Conservation (phyloP, 1,139 yeast genomes). For the Scheffersomyces illinoinensis region DNA sequence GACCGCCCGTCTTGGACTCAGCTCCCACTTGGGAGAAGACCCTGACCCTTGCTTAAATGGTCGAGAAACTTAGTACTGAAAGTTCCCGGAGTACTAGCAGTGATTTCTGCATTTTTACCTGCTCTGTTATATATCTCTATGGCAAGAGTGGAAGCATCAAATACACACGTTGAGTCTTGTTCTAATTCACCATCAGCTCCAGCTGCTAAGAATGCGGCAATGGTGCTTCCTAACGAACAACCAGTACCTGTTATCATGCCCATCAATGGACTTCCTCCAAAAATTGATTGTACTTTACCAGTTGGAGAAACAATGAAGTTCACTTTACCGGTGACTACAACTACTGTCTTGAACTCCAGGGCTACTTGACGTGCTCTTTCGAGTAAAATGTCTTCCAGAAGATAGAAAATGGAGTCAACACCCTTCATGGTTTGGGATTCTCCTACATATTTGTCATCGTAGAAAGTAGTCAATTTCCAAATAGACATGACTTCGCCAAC, state of each 20-base stretch:
- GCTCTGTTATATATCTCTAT: slow-evolving; percentile 64
- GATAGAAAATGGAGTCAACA: slow-evolving; percentile 58
- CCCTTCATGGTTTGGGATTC: slow-evolving; percentile 61
- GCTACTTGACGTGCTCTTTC: slow-evolving; percentile 57
- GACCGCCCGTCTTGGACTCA: slow-evolving; percentile 17
- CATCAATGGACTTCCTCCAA: slow-evolving; percentile 70
- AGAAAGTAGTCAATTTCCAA: slow-evolving; percentile 31
- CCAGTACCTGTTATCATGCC: slow-evolving; percentile 87
- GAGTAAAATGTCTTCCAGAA: slow-evolving; percentile 28
- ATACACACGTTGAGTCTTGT: slow-evolving; percentile 19
- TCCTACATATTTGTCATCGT: slow-evolving; percentile 36
- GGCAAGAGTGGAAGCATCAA: slow-evolving; percentile 58
- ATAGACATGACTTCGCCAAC: slow-evolving; percentile 71
- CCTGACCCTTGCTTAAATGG: slow-evolving; percentile 18
- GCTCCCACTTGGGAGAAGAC: neutral
- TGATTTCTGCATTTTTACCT: slow-evolving; percentile 54
- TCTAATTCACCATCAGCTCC: slow-evolving; percentile 23
- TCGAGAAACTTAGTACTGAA: slow-evolving; percentile 52
- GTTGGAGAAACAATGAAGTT: slow-evolving; percentile 30
- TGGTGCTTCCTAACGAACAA: slow-evolving; percentile 76
- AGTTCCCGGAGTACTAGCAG: slow-evolving; percentile 48
- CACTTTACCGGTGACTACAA: slow-evolving; percentile 60
- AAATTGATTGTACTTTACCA: slow-evolving; percentile 19
- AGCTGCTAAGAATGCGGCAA: slow-evolving; percentile 62
- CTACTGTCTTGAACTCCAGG: slow-evolving; percentile 54